phyloP scores from a whole-genome alignment of 345 rosid species.

The Cardamine occulta region DNA sequence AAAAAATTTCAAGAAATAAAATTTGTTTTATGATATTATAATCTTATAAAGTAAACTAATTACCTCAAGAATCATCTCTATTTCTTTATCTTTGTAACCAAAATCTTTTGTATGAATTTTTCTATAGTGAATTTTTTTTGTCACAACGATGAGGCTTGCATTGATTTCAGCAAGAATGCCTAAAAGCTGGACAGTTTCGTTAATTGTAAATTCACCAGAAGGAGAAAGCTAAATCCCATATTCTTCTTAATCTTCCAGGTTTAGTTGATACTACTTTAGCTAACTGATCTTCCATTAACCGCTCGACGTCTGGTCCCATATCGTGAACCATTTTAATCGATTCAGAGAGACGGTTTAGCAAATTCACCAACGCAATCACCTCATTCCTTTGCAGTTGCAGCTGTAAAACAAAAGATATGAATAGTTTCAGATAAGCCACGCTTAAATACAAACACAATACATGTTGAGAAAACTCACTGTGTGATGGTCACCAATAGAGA shows the following conservation, averaged over 20 bases:
- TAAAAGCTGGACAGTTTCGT: slow-evolving; percentile 28
- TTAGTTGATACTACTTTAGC: slow-evolving; percentile 18
- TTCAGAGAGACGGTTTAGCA: slow-evolving; percentile 67
- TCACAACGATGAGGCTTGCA: too few species aligned
- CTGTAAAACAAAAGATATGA: slow-evolving; percentile 13
- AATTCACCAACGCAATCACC: slow-evolving; percentile 64
- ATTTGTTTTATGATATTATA: too few species aligned
- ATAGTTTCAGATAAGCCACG: not conserved
- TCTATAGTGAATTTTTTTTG: slow-evolving; percentile 21
- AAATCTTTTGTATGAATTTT: slow-evolving; percentile 32
- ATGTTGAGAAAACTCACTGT: slow-evolving; percentile 55
- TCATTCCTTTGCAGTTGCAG: slow-evolving; percentile 62
- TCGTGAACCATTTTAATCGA: slow-evolving; percentile 56
- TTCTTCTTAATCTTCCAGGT: slow-evolving; percentile 37
- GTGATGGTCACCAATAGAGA: slow-evolving; percentile 56
- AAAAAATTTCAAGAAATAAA: too few species aligned
- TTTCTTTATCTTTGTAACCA: not conserved
- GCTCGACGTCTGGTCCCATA: slow-evolving; percentile 57
- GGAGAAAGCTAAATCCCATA: slow-evolving; percentile 35
- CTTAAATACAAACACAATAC: not conserved
- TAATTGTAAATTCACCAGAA: slow-evolving; percentile 39
- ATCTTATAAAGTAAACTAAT: too few species aligned
- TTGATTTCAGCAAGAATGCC: slow-evolving; percentile 14
- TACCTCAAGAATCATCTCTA: slow-evolving; percentile 1
- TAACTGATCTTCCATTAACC: slow-evolving; percentile 46